Evolutionary conservation across 208 protist species (phyloP).

Genomic region (Crithidia acanthocephali): DNA sequence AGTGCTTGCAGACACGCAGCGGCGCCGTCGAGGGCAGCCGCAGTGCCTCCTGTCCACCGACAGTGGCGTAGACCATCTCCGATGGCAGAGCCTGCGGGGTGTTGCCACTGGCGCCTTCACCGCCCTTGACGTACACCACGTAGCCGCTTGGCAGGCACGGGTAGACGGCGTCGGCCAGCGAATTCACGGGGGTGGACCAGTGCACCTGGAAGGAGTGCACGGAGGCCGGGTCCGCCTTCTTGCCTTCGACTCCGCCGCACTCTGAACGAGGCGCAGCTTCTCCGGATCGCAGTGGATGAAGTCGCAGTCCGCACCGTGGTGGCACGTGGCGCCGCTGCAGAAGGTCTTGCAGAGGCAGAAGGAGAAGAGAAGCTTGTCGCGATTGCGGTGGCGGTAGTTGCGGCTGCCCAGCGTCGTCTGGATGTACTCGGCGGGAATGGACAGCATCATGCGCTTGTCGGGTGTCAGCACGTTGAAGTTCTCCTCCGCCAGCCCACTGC

Average conservation of each 20-base stretch:
- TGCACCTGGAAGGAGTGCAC: conserved; percentile 57
- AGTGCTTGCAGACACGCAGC: conserved; percentile 76
- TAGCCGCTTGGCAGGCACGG: conserved; percentile 44
- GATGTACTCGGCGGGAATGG: conserved; percentile 59
- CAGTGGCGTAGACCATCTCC: conserved; percentile 58
- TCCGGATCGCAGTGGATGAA: conserved; percentile 71
- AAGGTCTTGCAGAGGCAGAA: conserved; percentile 72
- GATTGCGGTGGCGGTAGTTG: conserved; percentile 54
- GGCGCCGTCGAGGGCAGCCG: conserved; percentile 31
- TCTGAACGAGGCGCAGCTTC: conserved; percentile 38
- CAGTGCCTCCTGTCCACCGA: conserved; percentile 52
- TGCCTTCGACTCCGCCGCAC: conserved; percentile 14
- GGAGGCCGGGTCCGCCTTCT: neutral
- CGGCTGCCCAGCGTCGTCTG: conserved; percentile 49
- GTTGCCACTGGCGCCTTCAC: conserved; percentile 19
- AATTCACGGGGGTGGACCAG: conserved; percentile 47
- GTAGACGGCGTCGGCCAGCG: conserved; percentile 42
- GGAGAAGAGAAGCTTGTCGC: conserved; percentile 51
- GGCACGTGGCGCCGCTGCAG: conserved; percentile 43
- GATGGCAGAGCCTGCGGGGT: conserved; percentile 31
- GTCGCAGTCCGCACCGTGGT: conserved; percentile 55
- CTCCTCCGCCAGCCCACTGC: conserved; percentile 33
- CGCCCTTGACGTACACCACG: conserved; percentile 50
- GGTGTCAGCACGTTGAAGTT: conserved; percentile 72
- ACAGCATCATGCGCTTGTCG: conserved; percentile 64